Evolutionary conservation across 2,329 filamentous ascomycete genomes (phyloP).

Genomic region (Stylonectria norvegica): DNA sequence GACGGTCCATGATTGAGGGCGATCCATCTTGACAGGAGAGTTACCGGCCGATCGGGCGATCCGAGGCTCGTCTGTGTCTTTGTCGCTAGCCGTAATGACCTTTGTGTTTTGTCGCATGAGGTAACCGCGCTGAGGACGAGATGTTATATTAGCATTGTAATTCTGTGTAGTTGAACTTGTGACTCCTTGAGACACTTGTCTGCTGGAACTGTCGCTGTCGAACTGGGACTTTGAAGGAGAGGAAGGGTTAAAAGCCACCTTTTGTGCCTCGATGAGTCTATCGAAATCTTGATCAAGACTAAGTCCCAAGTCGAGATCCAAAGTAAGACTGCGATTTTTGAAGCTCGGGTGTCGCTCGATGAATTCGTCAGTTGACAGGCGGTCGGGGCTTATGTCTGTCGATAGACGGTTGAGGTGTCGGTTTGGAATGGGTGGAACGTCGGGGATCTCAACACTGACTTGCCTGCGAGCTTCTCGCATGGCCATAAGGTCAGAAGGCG

Average conservation of each 20-base stretch:
- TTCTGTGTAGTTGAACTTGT: slow-evolving; percentile 11
- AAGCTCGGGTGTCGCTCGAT: slow-evolving; percentile 67
- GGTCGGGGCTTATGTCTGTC: slow-evolving; percentile 42
- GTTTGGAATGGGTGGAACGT: slow-evolving; percentile 58
- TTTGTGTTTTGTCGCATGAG: slow-evolving; percentile 99
- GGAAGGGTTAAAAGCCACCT: slow-evolving; percentile 57
- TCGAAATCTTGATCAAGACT: slow-evolving; percentile 92
- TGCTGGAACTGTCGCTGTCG: slow-evolving; percentile 27
- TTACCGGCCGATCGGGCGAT: slow-evolving; percentile 60
- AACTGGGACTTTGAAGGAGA: slow-evolving; percentile 21
- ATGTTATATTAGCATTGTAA: slow-evolving; percentile 60
- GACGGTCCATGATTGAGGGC: slow-evolving; percentile 90
- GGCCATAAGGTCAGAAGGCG: slow-evolving; percentile 74
- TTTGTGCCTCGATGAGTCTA: slow-evolving; percentile 91
- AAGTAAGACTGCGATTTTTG: slow-evolving; percentile 76
- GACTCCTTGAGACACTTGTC: slow-evolving; percentile 44
- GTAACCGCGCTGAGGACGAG: slow-evolving; percentile 83
- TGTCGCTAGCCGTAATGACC: slow-evolving; percentile 86
- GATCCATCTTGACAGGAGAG: slow-evolving; percentile 68
- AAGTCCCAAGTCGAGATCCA: slow-evolving; percentile 78
- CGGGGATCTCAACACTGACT: slow-evolving; percentile 70
- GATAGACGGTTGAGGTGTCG: slow-evolving; percentile 56
- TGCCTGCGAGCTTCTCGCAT: slow-evolving; percentile 86
- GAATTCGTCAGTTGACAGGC: slow-evolving; percentile 39
- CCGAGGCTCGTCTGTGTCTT: slow-evolving; percentile 55